These are phyloP conservation scores for Trichoderma endophyticum DNA, from an alignment of 2,329 filamentous ascomycete genomes.

Conservation along the genomic window DNA sequence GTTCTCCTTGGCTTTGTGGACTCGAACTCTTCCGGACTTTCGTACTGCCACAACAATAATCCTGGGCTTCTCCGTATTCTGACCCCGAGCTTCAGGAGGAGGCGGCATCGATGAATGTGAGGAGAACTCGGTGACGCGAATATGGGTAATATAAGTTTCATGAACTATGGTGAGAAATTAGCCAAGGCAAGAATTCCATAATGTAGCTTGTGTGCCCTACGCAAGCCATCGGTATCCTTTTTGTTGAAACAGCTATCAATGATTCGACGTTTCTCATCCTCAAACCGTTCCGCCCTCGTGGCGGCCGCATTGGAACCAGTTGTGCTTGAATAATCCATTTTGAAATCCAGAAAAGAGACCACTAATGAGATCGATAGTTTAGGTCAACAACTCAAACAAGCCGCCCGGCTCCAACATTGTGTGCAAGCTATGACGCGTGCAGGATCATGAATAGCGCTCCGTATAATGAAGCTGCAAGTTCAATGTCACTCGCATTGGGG, in stretches of 20 bases:
- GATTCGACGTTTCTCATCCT: slow-evolving; percentile 94
- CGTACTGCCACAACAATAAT: slow-evolving; percentile 91
- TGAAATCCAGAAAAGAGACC: not conserved
- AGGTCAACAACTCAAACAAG: not conserved
- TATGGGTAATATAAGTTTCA: slow-evolving; percentile 98
- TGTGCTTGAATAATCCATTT: slow-evolving; percentile 42
- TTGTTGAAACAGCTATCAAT: slow-evolving; percentile 93
- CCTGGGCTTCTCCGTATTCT: slow-evolving; percentile 78
- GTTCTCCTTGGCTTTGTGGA: slow-evolving; percentile 98
- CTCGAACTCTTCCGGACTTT: slow-evolving; percentile 85
- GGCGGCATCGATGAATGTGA: slow-evolving; percentile 79
- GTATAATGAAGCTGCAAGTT: not conserved
- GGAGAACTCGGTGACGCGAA: slow-evolving; percentile 84
- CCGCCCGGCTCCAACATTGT: slow-evolving; percentile 21
- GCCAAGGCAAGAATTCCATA: not conserved
- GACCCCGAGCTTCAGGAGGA: slow-evolving; percentile 68
- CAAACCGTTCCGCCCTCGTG: slow-evolving; percentile 74
- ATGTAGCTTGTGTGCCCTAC: slow-evolving; percentile 51
- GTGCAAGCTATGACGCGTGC: slow-evolving; percentile 5
- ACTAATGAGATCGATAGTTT: not conserved
- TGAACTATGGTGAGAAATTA: slow-evolving; percentile 31
- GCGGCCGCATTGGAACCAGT: slow-evolving; percentile 34
- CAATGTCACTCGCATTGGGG: slow-evolving; percentile 5
- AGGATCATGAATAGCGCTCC: not conserved
- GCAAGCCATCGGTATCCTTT: slow-evolving; percentile 78